A percentile compares a stretch with the other conserved stretches of the same genome.
Evolutionary conservation across 129 eudicot species (phyloP).

Genomic region (carrot (Daucus carota)): DH1_v3.0 NC_030383.2:57924001-57924500

Average conservation of each 20-base stretch:
- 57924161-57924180: constrained; percentile 22
- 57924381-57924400: not conserved
- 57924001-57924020: not conserved
- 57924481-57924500: constrained; percentile 57
- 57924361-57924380: not conserved
- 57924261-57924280: not conserved
- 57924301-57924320: not conserved
- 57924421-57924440: not conserved
- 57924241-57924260: constrained; percentile 9
- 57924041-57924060: not conserved
- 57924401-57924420: not conserved
- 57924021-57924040: not conserved
- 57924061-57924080: no score
- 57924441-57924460: not conserved
- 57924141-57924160: not conserved
- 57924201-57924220: constrained; percentile 14
- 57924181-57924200: constrained; percentile 7
- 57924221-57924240: not conserved
- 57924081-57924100: not conserved
- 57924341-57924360: not conserved
- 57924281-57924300: constrained; percentile 3
- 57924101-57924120: not conserved
- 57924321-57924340: not conserved
- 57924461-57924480: constrained; percentile 35
- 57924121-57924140: not conserved